Base-by-base conservation (phyloP, 352 stramenopile genomes). In the Pythium monospermum region DNA sequence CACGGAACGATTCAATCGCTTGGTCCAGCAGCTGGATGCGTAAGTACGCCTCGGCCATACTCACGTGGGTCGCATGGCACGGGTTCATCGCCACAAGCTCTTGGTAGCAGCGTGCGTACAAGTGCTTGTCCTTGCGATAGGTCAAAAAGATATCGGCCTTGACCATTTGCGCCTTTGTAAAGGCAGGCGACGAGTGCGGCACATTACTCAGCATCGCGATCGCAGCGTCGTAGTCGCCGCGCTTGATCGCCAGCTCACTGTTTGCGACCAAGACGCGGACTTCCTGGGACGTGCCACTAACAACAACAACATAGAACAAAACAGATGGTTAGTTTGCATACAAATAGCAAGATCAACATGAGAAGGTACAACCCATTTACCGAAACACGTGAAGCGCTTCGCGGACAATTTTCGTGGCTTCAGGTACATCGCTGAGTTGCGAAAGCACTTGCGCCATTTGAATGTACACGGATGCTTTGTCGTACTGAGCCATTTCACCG, bases 101-200 rank as follows among this genome's bases (percentile, higher is more conserved):
- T 55, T 90, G 71, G 57, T 90, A 97, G 57, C 89, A 97, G 8
- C 83, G 75, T 16, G 76, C 83, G 65, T 96, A 98, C 31, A 80
- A 59, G 22, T 83, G 55, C 53, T 96, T 97, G 68, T 98, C 91
- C 37, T 96, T 94, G 42, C 83, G 73, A 53, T 97, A 83, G 46
- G 83, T 83, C 19, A 98, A 69, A 50, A 94, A 97, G 44, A 98
- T 97, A 45, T 96, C 85, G 15, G 93, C 94, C 57, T 98, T 98
- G 48, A 96, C 71, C 61, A 95, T 90, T 60, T 97, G 87, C 7
- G 86, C 87, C 54, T 85, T 91, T 4, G 69, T 61, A 56, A 95
- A 98, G 2, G 81, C 74, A 4, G 85, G 81, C 18, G 81, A 96
- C 6, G 66, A 69, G 1, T 73, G 49, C 5, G 78, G 77, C 3